Percentiles rank a stretch among this genome's conserved stretches.
phyloP scores from a whole-genome alignment of 306 rosid genomes.

The Luffa acutangula region DNA sequence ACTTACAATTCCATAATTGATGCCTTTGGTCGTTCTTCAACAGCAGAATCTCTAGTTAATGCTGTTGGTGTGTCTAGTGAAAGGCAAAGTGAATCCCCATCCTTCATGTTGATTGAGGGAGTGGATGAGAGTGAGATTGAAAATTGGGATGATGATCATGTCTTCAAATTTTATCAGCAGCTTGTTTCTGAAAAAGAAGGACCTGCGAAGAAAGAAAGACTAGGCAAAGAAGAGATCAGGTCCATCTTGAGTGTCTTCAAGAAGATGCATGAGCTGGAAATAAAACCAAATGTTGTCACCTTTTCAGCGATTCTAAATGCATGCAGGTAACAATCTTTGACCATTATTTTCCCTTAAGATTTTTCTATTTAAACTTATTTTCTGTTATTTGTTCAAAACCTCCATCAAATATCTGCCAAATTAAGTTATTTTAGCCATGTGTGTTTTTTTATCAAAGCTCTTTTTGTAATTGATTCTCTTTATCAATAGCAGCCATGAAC shows the following conservation, averaged over 20 bases:
- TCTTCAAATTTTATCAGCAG: constrained; percentile 34
- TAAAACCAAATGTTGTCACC: constrained; percentile 51
- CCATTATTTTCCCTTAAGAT: background rate
- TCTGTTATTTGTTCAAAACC: background rate
- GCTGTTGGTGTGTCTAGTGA: constrained; percentile 15
- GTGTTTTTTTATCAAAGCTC: background rate
- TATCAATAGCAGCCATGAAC: background rate
- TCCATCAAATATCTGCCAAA: background rate
- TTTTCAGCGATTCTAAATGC: constrained; percentile 88
- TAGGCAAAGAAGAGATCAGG: constrained; percentile 30
- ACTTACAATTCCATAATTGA: constrained; percentile 77
- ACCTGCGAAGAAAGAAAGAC: constrained; percentile 26
- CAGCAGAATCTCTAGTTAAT: constrained; percentile 22
- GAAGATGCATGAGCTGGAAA: constrained; percentile 61
- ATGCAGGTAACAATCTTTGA: constrained; percentile 56
- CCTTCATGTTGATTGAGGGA: constrained; percentile 7
- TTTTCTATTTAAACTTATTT: background rate
- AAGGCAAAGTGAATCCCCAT: constrained; percentile 12
- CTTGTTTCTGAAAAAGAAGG: constrained; percentile 56
- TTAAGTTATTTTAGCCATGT: background rate
- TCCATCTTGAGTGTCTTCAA: constrained; percentile 50
- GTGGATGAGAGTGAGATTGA: constrained; percentile 11
- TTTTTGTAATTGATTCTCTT: background rate
- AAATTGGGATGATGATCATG: constrained; percentile 16
- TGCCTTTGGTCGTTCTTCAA: constrained; percentile 51